Evolutionary conservation across 2,329 filamentous ascomycete species (phyloP).

Genomic region (Leptographium lundbergii): DNA sequence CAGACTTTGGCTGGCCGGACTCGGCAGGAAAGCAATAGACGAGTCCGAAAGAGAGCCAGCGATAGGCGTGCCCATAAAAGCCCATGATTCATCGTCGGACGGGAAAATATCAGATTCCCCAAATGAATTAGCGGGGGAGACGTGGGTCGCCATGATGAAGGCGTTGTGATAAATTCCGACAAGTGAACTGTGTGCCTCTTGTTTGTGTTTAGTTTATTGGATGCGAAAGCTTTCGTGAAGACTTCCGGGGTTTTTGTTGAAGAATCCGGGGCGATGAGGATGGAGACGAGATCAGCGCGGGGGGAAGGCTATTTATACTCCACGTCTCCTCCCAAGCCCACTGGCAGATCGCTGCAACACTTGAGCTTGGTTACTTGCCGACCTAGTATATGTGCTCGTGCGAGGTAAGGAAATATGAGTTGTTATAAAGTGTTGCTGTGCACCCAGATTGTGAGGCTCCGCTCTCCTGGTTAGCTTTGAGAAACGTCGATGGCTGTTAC

Average conservation of each 20-base stretch:
- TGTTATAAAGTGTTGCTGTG: neutral
- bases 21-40: slow-evolving; percentile 30
- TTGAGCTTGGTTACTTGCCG: neutral
- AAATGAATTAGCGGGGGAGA: slow-evolving; percentile 5
- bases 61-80: slow-evolving; percentile 26
- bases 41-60: slow-evolving; percentile 24
- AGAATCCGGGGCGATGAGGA: neutral
- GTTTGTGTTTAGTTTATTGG: neutral
- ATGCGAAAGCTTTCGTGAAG: neutral
- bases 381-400: neutral
- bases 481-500: neutral
- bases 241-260: neutral
- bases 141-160: slow-evolving; percentile 5
- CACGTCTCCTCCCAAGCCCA: neutral
- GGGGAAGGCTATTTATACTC: neutral
- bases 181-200: neutral
- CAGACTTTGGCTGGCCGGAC: slow-evolving; percentile 38
- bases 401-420: neutral
- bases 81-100: slow-evolving; percentile 30
- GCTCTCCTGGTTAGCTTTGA: neutral
- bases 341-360: neutral
- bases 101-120: slow-evolving; percentile 4
- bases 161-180: neutral
- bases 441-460: neutral
- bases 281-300: neutral